Evolutionary conservation across 1,284 basidiomycete species (phyloP).

Genomic region (Hypsizygus ulmarius): DNA sequence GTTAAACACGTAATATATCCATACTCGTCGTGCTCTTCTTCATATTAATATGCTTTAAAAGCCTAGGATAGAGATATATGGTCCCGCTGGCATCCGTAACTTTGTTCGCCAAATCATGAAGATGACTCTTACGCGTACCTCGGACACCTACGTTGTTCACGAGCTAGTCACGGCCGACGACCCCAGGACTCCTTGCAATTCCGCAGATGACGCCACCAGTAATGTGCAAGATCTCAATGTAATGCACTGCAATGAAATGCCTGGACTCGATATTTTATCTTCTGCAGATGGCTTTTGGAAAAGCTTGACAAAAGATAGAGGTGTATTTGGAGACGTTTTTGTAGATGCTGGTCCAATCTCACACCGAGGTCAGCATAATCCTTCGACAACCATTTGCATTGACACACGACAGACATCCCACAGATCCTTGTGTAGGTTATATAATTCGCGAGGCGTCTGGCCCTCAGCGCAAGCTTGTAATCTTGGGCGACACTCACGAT

Average conservation of each 20-base stretch:
- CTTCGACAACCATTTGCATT: neutral
- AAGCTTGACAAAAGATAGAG: conserved; percentile 40
- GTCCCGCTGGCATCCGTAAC: conserved; percentile 77
- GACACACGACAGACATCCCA: conserved; percentile 1
- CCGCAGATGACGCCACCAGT: conserved; percentile 28
- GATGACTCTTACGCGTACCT: conserved; percentile 65
- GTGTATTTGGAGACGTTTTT: conserved; percentile 43
- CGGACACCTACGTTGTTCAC: conserved; percentile 76
- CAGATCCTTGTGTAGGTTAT: conserved; percentile 84
- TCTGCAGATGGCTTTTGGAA: conserved; percentile 73
- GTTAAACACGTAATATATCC: conserved; percentile 17
- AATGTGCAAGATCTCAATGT: conserved; percentile 32
- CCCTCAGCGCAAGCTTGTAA: conserved; percentile 47
- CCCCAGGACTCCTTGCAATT: conserved; percentile 46
- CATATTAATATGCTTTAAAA: conserved; percentile 22
- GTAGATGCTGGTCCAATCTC: conserved; percentile 79
- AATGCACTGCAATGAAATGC: conserved; percentile 66
- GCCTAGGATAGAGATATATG: conserved; percentile 77
- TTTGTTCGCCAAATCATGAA: conserved; percentile 75
- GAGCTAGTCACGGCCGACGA: conserved; percentile 68
- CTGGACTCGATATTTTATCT: conserved; percentile 63
- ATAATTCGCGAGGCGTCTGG: conserved; percentile 64
- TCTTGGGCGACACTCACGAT: conserved; percentile 68
- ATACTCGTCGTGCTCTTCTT: neutral
- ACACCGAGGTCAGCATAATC: conserved; percentile 65